These are phyloP conservation scores for Cryptosporidium bovis DNA, from an alignment of 169 alveolate species.

Conservation along the genomic window DNA sequence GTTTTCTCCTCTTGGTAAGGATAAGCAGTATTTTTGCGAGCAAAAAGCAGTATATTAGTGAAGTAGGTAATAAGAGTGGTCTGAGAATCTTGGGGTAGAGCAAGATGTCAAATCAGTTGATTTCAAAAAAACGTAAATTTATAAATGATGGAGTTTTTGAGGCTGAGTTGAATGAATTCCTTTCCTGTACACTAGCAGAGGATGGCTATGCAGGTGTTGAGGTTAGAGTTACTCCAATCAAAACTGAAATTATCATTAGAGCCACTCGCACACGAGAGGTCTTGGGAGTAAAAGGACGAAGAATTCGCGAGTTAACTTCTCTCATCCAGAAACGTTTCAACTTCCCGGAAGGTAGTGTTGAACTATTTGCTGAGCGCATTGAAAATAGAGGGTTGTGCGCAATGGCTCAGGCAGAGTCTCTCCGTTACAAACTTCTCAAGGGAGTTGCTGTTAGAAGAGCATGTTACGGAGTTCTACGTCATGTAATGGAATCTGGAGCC, in stretches of 20 bases:
- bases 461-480: conserved; percentile 97
- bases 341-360: conserved; percentile 95
- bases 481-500: conserved; percentile 98
- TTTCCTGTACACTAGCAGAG: conserved; percentile 95
- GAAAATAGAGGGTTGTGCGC: conserved; percentile 98
- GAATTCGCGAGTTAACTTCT: conserved; percentile 97
- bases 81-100: not conserved
- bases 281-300: conserved; percentile 96
- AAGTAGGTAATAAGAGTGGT: no score
- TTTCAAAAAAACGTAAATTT: conserved; percentile 94
- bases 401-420: conserved; percentile 99
- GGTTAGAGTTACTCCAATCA: conserved; percentile 93
- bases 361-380: conserved; percentile 95
- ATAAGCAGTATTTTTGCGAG: no score
- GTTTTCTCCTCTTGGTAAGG: no score
- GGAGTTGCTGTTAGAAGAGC: conserved; percentile 99
- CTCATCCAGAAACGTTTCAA: conserved; percentile 98
- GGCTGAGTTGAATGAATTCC: conserved; percentile 98
- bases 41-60: no score
- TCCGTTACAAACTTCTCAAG: conserved; percentile 95
- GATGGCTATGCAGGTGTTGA: conserved; percentile 99
- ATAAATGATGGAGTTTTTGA: conserved; percentile 99
- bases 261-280: conserved; percentile 98
- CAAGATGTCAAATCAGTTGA: conserved; percentile 75
- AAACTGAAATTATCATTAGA: conserved; percentile 95